phyloP scores from a whole-genome alignment of 495 filamentous ascomycete genomes.

The Talaromyces liani region DNA sequence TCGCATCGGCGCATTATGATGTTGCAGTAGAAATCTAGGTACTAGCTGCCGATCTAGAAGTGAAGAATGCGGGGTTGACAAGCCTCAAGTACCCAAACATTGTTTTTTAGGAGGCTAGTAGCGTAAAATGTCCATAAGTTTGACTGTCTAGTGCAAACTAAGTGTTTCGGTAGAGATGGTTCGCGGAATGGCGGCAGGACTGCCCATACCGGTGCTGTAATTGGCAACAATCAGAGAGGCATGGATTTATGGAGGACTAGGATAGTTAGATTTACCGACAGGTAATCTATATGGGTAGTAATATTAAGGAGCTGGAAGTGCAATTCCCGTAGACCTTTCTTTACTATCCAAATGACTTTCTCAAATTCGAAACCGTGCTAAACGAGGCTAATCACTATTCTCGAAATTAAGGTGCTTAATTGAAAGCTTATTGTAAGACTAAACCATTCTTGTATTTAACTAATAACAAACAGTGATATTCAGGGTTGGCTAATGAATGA shows the following conservation, averaged over 20 bases:
- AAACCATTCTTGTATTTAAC: too few species aligned
- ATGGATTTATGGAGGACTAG: neutral
- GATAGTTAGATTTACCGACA: neutral
- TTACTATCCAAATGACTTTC: neutral
- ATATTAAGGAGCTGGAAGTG: neutral
- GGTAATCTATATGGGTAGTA: neutral
- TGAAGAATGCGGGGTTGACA: neutral
- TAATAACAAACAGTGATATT: too few species aligned
- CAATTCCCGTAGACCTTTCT: neutral
- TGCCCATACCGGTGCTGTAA: neutral
- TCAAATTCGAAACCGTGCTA: neutral
- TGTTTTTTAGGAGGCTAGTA: neutral
- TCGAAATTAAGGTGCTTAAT: neutral
- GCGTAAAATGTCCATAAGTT: neutral
- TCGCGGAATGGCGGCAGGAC: constrained; percentile 7
- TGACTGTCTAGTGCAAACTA: neutral
- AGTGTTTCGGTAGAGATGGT: neutral
- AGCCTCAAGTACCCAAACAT: neutral
- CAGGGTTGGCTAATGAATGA: too few species aligned
- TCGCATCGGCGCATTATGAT: neutral
- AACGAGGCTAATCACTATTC: too few species aligned
- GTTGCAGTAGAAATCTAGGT: neutral
- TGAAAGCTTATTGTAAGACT: neutral
- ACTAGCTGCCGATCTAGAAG: neutral
- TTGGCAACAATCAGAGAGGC: neutral